Evolutionary conservation across 345 rosid species (phyloP), one percentile per base, ranked within the genome.

Genomic region (Physaria fendleri): DNA sequence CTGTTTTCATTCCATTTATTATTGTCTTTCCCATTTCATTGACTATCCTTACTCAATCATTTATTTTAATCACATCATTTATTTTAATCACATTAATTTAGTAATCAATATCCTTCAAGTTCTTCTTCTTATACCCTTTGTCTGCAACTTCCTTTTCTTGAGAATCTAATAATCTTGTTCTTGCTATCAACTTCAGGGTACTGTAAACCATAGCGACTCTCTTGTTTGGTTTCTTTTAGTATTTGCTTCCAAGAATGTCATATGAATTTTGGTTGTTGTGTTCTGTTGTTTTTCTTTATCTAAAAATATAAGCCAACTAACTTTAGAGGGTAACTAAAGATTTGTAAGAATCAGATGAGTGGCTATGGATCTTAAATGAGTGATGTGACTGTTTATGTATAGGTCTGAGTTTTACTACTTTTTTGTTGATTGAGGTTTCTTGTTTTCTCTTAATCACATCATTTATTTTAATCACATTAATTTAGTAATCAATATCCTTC

Each of bases 1-100:
- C 77, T 53, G 57, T 56, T 71, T 68, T 32, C 65, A 51, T 58
- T 47, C 64, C 42, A 68, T 60, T 68, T 60, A 39, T 56, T 63
- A 37, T 56, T 57, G 5, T 15, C 15, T 54, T 72, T 39, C 49
- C 73, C 52, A 18, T 64, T 45, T 69, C n/a, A n/a, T 50, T 52
- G 48, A 48, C 47, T 25, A 32, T 17, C 47, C 18, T 28, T 59
- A 32, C 42, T 59, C 47, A 57, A 47, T 64, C 57, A 66, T 59
- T 40, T 30, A 66, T n/a, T n/a, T n/a, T n/a, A n/a, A n/a, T n/a
- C n/a, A n/a, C n/a, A n/a, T n/a, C n/a, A n/a, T n/a, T n/a, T n/a
- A n/a, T n/a, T 53, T 27, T 34, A 38, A 69, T 45, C 65, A 27
- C 52, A 61, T 51, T 42, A 39, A 30, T 56, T 47, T 66, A 45